phyloP scores from a whole-genome alignment of 257 asterid genomes.

The Echium plantagineum region DNA sequence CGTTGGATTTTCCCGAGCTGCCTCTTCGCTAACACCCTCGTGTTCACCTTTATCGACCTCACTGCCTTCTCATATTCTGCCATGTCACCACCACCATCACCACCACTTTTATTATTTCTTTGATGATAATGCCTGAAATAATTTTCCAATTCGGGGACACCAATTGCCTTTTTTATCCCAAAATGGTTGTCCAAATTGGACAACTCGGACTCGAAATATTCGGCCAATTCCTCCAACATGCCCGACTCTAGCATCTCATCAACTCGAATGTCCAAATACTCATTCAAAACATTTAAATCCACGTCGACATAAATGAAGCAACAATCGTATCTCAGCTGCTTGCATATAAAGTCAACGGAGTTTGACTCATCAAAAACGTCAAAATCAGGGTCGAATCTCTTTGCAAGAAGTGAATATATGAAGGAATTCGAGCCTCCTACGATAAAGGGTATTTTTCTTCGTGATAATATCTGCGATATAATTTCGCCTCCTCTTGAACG shows the following conservation, averaged over 20 bases:
- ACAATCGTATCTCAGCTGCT: slow-evolving; percentile 43
- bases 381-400: slow-evolving; percentile 23
- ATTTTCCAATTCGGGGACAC: slow-evolving; percentile 66
- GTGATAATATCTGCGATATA: slow-evolving; percentile 30
- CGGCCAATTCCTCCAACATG: slow-evolving; percentile 54
- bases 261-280: slow-evolving; percentile 46
- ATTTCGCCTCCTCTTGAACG: slow-evolving; percentile 24
- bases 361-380: slow-evolving; percentile 38
- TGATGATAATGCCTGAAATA: slow-evolving; percentile 15
- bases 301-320: slow-evolving; percentile 82
- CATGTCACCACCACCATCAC: slow-evolving; percentile 10
- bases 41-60: slow-evolving; percentile 60
- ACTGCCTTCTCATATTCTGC: slow-evolving; percentile 48
- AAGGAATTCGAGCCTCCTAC: slow-evolving; percentile 94
- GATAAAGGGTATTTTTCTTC: slow-evolving; percentile 34
- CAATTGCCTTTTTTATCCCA: slow-evolving; percentile 73
- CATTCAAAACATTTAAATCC: slow-evolving; percentile 33
- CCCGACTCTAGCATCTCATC: slow-evolving; percentile 82
- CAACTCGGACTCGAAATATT: slow-evolving; percentile 23
- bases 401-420: slow-evolving; percentile 42
- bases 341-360: slow-evolving; percentile 15
- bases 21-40: slow-evolving; percentile 53
- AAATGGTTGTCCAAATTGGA: slow-evolving; percentile 19
- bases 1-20: slow-evolving; percentile 61
- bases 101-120: not conserved